These are phyloP conservation scores for Pistacia integerrima DNA, from an alignment of 345 rosid genomes.

Conservation along the genomic window DNA sequence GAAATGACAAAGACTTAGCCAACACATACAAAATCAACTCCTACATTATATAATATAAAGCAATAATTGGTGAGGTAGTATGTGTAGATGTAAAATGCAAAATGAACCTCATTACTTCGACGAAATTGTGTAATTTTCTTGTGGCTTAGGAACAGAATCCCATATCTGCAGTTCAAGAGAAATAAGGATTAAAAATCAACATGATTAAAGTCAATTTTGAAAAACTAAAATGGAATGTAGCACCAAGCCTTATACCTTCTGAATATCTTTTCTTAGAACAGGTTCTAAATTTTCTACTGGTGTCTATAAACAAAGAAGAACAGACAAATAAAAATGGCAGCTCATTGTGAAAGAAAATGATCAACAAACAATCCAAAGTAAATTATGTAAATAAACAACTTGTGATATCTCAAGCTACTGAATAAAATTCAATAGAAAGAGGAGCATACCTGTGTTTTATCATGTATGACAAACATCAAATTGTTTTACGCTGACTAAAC, in stretches of 20 bases:
- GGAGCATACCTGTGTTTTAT: slow-evolving; percentile 82
- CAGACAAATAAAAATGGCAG: slow-evolving; percentile 11
- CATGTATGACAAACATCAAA: slow-evolving; percentile 96
- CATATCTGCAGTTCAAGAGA: slow-evolving; percentile 70
- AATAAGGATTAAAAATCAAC: slow-evolving; percentile 17
- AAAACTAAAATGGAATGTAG: slow-evolving; percentile 15
- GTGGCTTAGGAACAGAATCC: slow-evolving; percentile 95
- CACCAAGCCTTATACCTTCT: slow-evolving; percentile 59
- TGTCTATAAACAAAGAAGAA: slow-evolving; percentile 56
- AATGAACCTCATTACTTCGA: too few relatives aligned
- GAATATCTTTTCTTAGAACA: slow-evolving; percentile 92
- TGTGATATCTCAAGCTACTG: slow-evolving; percentile 4
- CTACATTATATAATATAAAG: too few relatives aligned
- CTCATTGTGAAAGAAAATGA: neutral
- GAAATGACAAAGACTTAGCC: too few relatives aligned
- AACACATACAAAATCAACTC: too few relatives aligned
- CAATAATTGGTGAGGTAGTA: too few relatives aligned
- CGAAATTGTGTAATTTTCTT: slow-evolving; percentile 24
- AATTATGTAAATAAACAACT: neutral
- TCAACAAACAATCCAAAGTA: slow-evolving; percentile 2
- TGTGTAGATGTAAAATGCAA: too few relatives aligned
- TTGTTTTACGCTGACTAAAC: slow-evolving; percentile 98
- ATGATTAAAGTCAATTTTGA: slow-evolving; percentile 8
- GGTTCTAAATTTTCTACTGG: slow-evolving; percentile 96
- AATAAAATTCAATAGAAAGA: slow-evolving; percentile 3